Evolutionary conservation across 805 yeast species (phyloP).

Genomic region (Nakazawaea peltata): DNA sequence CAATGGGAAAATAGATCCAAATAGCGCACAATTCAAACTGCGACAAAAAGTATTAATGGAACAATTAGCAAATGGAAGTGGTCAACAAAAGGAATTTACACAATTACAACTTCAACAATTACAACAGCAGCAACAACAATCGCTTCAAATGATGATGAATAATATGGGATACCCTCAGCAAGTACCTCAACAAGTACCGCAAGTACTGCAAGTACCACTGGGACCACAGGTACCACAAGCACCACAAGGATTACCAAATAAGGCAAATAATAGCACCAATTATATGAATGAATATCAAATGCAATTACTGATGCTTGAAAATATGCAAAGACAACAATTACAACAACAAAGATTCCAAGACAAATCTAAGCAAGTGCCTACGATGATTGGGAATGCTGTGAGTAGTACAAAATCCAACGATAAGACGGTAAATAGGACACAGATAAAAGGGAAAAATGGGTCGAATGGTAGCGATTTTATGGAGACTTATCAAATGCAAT

Average conservation of each 20-base stretch:
- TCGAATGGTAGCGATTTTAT: background rate
- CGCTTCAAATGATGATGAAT: conserved; percentile 3
- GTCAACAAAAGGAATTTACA: conserved; percentile 6
- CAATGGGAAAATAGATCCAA: too few species aligned
- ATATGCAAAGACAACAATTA: conserved; percentile 8
- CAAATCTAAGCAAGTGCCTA: background rate
- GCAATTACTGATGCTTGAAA: conserved; percentile 7
- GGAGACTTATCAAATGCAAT: background rate
- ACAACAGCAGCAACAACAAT: conserved; percentile 7
- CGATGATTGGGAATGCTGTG: background rate
- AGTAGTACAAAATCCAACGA: too few species aligned
- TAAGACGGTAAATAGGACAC: too few species aligned
- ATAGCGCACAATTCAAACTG: too few species aligned
- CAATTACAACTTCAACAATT: conserved; percentile 8
- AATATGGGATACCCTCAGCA: conserved; percentile 5
- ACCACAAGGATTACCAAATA: too few species aligned
- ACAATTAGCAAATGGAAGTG: conserved; percentile 4
- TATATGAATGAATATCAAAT: conserved; percentile 6
- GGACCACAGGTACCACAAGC: background rate
- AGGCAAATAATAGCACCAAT: conserved; percentile 9
- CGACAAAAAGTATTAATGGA: too few species aligned
- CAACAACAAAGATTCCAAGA: background rate
- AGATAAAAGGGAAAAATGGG: background rate
- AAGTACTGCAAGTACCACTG: conserved; percentile 2
- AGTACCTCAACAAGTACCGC: background rate